These are phyloP conservation scores for Aspergillus uvarum DNA, from an alignment of 2,329 filamentous ascomycete species.

Conservation along the genomic window DNA sequence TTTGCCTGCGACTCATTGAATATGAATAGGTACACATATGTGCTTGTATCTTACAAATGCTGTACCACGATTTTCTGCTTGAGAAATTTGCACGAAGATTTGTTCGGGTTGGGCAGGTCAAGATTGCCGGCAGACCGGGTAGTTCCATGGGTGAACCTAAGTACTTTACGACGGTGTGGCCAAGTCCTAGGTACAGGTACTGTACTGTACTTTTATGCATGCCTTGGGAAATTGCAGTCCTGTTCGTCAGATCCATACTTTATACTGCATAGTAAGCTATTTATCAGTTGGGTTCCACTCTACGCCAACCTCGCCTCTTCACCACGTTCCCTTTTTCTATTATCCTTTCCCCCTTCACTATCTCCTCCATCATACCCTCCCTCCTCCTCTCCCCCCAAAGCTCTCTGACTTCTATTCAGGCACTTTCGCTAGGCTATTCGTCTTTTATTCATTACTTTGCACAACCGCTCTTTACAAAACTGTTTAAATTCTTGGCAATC, in stretches of 20 bases:
- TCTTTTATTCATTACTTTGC: not conserved
- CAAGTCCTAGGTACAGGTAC: not conserved
- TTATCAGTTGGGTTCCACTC: not conserved
- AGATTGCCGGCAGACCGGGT: not conserved
- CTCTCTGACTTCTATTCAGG: too few species aligned
- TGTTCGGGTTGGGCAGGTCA: slow-evolving; percentile 1
- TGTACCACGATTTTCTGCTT: not conserved
- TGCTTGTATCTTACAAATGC: not conserved
- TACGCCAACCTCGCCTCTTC: not conserved
- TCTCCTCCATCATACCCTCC: not conserved
- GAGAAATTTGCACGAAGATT: not conserved
- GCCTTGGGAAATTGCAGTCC: not conserved
- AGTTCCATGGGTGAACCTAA: not conserved
- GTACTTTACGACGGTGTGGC: not conserved
- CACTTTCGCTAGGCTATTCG: not conserved
- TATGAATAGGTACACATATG: too few species aligned
- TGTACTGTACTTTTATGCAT: not conserved
- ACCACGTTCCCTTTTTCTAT: not conserved
- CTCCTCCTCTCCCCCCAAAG: not conserved
- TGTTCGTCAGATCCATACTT: not conserved
- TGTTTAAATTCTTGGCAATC: not conserved
- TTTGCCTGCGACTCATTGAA: too few species aligned
- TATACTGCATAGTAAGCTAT: not conserved
- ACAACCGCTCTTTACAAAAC: not conserved
- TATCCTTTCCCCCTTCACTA: not conserved